Percentiles rank a stretch among this genome's conserved stretches.
These are phyloP conservation scores for Emydomyces testavorans DNA, from an alignment of 2,329 filamentous ascomycete species.

Conservation along the genomic window DNA sequence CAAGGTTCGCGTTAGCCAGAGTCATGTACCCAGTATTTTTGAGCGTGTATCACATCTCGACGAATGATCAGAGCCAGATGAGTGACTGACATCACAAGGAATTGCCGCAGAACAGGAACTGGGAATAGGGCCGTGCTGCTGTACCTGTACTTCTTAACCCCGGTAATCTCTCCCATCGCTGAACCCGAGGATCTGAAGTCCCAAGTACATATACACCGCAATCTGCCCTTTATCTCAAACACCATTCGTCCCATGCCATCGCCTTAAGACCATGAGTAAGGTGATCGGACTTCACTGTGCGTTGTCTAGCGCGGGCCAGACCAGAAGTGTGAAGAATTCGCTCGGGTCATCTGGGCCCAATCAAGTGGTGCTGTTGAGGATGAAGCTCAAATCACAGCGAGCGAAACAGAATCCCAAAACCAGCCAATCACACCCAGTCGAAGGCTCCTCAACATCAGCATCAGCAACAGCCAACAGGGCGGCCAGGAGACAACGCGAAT, in stretches of 20 bases:
- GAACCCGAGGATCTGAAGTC: too few relatives aligned
- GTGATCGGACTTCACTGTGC: neutral
- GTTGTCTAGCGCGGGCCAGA: neutral
- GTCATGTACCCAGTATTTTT: too few relatives aligned
- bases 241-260: too few relatives aligned
- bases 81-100: constrained; percentile 2
- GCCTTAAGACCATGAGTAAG: neutral
- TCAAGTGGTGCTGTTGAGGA: neutral
- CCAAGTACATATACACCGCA: too few relatives aligned
- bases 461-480: too few relatives aligned
- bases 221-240: too few relatives aligned
- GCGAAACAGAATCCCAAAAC: neutral
- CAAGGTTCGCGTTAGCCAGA: too few relatives aligned
- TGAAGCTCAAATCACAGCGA: neutral
- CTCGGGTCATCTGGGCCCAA: constrained; percentile 7
- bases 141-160: too few relatives aligned
- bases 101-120: neutral
- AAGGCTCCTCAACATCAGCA: neutral
- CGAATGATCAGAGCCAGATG: neutral
- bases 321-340: neutral
- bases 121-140: neutral
- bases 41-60: neutral
- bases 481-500: neutral
- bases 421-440: neutral
- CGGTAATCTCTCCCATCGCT: too few relatives aligned